A percentile compares a stretch with the other conserved stretches of the same genome.
Evolutionary conservation across 345 rosid genomes (phyloP).

Genomic region (Psidium guajava): DNA sequence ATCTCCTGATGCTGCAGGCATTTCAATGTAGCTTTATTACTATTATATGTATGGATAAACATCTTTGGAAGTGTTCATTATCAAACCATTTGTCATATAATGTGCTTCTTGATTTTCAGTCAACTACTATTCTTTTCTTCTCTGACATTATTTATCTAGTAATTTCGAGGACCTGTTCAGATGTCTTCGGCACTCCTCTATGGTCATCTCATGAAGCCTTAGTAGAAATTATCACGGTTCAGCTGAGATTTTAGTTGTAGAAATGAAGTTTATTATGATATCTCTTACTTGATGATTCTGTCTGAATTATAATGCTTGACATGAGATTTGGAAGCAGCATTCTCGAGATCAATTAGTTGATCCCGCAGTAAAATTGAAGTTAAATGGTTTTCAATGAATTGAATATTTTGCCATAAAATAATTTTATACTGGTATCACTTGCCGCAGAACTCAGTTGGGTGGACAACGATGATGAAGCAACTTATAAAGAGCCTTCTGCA

Average conservation of each 20-base stretch:
- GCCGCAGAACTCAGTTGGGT: constrained; percentile 10
- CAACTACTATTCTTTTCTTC: background rate
- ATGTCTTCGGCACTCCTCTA: background rate
- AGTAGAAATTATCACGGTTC: background rate
- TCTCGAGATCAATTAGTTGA: background rate
- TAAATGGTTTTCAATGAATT: too few species aligned
- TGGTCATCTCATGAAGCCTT: background rate
- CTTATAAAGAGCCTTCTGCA: constrained; percentile 26
- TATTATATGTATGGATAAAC: background rate
- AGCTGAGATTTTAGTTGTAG: background rate
- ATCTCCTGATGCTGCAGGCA: constrained; percentile 26
- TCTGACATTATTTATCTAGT: background rate
- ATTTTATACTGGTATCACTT: constrained; percentile 8
- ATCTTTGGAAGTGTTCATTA: background rate
- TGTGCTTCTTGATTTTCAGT: background rate
- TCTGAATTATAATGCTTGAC: background rate
- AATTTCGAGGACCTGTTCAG: background rate
- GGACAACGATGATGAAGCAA: constrained; percentile 14
- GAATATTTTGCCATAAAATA: background rate
- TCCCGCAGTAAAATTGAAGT: background rate
- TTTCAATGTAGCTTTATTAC: background rate
- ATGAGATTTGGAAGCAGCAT: background rate
- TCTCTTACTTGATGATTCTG: background rate
- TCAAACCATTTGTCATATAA: background rate
- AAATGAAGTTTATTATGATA: background rate